These are phyloP conservation scores for Collybia sp. DNA, from an alignment of 768 basidiomycete genomes.

Conservation along the genomic window DNA sequence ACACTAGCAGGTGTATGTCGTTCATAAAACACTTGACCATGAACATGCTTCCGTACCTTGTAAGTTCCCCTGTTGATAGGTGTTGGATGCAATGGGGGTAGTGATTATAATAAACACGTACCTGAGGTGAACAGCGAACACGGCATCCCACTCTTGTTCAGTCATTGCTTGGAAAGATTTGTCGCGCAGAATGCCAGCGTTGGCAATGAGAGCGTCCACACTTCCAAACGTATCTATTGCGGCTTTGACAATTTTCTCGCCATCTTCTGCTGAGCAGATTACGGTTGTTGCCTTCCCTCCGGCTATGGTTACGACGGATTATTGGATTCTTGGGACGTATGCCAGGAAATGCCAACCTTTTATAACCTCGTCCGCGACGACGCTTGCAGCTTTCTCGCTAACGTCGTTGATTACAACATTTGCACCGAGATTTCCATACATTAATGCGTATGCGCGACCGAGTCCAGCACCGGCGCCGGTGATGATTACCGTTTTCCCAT, in stretches of 20 bases:
- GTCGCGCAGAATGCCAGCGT: constrained; percentile 92
- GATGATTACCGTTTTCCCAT: constrained; percentile 87
- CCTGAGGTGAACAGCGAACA: constrained; percentile 83
- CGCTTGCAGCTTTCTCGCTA: constrained; percentile 75
- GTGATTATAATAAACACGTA: constrained; percentile 13
- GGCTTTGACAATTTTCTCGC: constrained; percentile 81
- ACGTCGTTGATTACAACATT: constrained; percentile 97
- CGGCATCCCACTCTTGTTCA: constrained; percentile 92
- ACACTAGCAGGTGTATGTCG: constrained; percentile 45
- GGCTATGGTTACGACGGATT: constrained; percentile 33
- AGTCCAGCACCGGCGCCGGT: constrained; percentile 96
- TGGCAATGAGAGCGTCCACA: constrained; percentile 86
- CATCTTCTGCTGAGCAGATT: constrained; percentile 88
- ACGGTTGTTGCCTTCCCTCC: constrained; percentile 87
- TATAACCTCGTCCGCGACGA: constrained; percentile 84
- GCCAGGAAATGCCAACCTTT: constrained; percentile 43
- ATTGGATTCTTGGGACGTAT: background rate
- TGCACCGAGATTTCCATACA: constrained; percentile 91
- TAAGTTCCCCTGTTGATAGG: constrained; percentile 65
- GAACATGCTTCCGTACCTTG: constrained; percentile 46
- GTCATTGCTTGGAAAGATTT: constrained; percentile 89
- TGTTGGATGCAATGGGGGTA: constrained; percentile 2
- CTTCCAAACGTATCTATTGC: constrained; percentile 85
- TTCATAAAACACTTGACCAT: too few species aligned
- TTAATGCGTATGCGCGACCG: constrained; percentile 85